Evolutionary conservation across 2,329 filamentous ascomycete genomes (phyloP).

Genomic region (Pseudodiploospora longispora): DNA sequence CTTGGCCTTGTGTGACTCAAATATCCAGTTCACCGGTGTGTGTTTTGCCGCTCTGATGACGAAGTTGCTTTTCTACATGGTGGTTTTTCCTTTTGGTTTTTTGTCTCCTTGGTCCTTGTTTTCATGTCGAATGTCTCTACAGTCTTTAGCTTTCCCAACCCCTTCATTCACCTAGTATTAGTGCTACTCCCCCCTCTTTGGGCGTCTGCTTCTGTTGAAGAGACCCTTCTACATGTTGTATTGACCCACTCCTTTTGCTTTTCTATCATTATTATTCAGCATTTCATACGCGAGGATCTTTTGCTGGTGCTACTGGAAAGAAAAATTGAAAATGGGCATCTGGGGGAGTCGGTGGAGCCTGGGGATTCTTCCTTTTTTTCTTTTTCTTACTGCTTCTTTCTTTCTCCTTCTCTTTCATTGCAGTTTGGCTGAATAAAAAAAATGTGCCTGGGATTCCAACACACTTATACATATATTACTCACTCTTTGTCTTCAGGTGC

Average conservation of each 20-base stretch:
- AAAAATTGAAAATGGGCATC: too few relatives aligned
- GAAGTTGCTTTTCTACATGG: constrained; percentile 10
- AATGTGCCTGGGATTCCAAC: too few relatives aligned
- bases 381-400: constrained; percentile 1
- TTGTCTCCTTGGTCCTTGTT: constrained; percentile 13
- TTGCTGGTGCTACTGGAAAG: too few relatives aligned
- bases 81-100: constrained; percentile 9
- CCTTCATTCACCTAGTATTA: constrained; percentile 1
- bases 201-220: neutral
- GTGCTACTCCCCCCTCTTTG: constrained; percentile 5
- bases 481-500: too few relatives aligned
- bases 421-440: neutral
- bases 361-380: neutral
- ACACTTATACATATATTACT: too few relatives aligned
- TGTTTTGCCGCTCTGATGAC: constrained; percentile 8
- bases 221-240: neutral
- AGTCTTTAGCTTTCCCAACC: too few relatives aligned
- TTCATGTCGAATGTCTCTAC: neutral
- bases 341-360: too few relatives aligned
- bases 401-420: neutral
- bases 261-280: neutral
- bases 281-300: too few relatives aligned
- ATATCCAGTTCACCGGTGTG: constrained; percentile 22
- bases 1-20: constrained; percentile 29
- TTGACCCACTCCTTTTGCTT: neutral